A percentile compares a stretch with the other conserved stretches of the same genome.
Evolutionary conservation across 1,139 yeast genomes (phyloP).

Genomic region (Diutina catenulata): DNA sequence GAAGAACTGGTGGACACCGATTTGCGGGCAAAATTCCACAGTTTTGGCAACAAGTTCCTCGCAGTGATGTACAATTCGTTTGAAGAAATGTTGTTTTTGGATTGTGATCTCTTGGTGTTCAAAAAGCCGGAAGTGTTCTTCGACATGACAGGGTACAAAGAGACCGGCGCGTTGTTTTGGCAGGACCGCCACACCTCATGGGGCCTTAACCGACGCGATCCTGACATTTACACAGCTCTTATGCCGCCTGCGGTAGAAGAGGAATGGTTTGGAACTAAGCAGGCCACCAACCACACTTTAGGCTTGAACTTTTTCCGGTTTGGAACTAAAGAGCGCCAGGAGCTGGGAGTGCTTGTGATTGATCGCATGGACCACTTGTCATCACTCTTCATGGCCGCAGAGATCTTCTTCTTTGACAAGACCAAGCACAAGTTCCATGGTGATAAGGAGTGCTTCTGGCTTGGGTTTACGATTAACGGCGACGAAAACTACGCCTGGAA

Average conservation of each 20-base stretch:
- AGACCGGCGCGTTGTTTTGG: slow-evolving; percentile 13
- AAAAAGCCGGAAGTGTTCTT: slow-evolving; percentile 11
- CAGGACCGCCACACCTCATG: slow-evolving; percentile 10
- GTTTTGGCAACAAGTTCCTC: slow-evolving; percentile 14
- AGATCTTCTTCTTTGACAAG: slow-evolving; percentile 8
- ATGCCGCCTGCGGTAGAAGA: neutral
- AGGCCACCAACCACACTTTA: slow-evolving; percentile 6
- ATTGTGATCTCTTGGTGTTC: slow-evolving; percentile 13
- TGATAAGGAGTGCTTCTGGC: slow-evolving; percentile 12
- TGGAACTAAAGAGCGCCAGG: slow-evolving; percentile 10
- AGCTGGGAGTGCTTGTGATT: slow-evolving; percentile 11
- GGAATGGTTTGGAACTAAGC: neutral
- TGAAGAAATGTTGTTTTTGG: slow-evolving; percentile 14
- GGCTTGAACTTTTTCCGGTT: slow-evolving; percentile 11
- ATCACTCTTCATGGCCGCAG: slow-evolving; percentile 9
- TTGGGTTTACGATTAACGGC: slow-evolving; percentile 9
- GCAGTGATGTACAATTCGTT: slow-evolving; percentile 15
- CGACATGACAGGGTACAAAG: slow-evolving; percentile 9
- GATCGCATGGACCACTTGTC: slow-evolving; percentile 9
- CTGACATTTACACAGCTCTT: neutral
- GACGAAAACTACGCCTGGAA: slow-evolving; percentile 10
- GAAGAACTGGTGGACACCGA: slow-evolving; percentile 7
- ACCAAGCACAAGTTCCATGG: slow-evolving; percentile 9
- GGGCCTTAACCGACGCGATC: neutral
- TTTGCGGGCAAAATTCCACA: slow-evolving; percentile 10